Evolutionary conservation across 805 yeast species (phyloP).

Genomic region (Saturnispora besseyi): DNA sequence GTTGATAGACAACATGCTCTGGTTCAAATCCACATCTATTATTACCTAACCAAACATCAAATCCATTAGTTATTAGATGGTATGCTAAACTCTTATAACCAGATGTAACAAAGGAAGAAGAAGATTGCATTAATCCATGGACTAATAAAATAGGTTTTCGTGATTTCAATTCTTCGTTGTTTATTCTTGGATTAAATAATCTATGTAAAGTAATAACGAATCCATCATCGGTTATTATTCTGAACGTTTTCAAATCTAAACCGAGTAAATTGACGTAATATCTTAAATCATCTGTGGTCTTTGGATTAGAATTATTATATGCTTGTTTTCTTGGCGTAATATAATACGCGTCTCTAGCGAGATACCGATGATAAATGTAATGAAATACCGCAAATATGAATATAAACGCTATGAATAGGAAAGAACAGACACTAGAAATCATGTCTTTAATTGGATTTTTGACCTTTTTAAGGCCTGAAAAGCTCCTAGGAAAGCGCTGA

Average conservation of each 20-base stretch:
- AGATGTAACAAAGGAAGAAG: slow-evolving; percentile 77
- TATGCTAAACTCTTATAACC: slow-evolving; percentile 74
- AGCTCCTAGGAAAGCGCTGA: background rate
- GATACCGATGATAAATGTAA: slow-evolving; percentile 2
- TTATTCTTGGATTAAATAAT: slow-evolving; percentile 38
- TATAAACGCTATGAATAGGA: slow-evolving; percentile 9
- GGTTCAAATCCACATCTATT: slow-evolving; percentile 83
- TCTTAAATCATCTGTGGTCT: slow-evolving; percentile 34
- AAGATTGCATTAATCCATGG: slow-evolving; percentile 83
- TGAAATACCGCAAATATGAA: slow-evolving; percentile 4
- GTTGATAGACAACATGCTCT: slow-evolving; percentile 42
- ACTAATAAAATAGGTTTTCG: slow-evolving; percentile 57
- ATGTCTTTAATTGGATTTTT: background rate
- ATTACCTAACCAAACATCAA: slow-evolving; percentile 88
- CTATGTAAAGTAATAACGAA: slow-evolving; percentile 60
- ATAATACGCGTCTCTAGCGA: background rate
- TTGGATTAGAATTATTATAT: background rate
- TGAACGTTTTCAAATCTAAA: slow-evolving; percentile 48
- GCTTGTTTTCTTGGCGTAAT: background rate
- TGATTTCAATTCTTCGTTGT: background rate
- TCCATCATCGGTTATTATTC: slow-evolving; percentile 71
- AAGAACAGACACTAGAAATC: slow-evolving; percentile 5
- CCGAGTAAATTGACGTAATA: slow-evolving; percentile 62
- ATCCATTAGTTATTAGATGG: slow-evolving; percentile 41
- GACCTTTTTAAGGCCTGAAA: background rate